Conservation (phyloP, 2,329 filamentous ascomycete species). For the Apiospora aurea region DNA sequence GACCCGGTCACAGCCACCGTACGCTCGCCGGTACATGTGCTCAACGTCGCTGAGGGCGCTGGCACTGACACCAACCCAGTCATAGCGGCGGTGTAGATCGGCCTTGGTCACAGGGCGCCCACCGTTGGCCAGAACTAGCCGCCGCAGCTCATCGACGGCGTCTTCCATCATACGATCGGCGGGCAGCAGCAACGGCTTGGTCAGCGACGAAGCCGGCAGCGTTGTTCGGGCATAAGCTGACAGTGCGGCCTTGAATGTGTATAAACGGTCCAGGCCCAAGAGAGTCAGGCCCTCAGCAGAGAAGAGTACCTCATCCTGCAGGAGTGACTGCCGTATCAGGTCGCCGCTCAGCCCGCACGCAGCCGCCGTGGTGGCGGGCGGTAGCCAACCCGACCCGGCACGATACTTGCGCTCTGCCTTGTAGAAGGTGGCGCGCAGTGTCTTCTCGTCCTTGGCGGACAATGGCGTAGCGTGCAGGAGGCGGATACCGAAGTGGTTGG, state of each 20-base stretch:
- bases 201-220: conserved; percentile 28
- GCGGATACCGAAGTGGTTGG: conserved; percentile 55
- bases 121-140: conserved; percentile 62
- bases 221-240: conserved; percentile 59
- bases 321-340: conserved; percentile 62
- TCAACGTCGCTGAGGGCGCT: conserved; percentile 61
- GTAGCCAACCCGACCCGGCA: conserved; percentile 42
- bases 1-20: conserved; percentile 55
- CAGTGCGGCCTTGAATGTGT: conserved; percentile 69
- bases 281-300: conserved; percentile 65
- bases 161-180: conserved; percentile 56
- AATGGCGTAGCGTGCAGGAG: conserved; percentile 58
- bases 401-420: conserved; percentile 61
- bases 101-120: conserved; percentile 57
- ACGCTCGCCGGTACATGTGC: conserved; percentile 62
- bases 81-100: conserved; percentile 62
- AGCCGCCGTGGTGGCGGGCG: conserved; percentile 51
- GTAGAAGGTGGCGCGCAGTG: conserved; percentile 55
- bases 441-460: conserved; percentile 54
- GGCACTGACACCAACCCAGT: conserved; percentile 61
- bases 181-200: conserved; percentile 40
- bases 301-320: conserved; percentile 69
- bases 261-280: conserved; percentile 66
- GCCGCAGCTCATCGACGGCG: conserved; percentile 68
- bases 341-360: conserved; percentile 56